Percentiles rank a stretch among this genome's conserved stretches.
Conservation (phyloP, 139 green algal species). For the Trebouxia sp. region DNA sequence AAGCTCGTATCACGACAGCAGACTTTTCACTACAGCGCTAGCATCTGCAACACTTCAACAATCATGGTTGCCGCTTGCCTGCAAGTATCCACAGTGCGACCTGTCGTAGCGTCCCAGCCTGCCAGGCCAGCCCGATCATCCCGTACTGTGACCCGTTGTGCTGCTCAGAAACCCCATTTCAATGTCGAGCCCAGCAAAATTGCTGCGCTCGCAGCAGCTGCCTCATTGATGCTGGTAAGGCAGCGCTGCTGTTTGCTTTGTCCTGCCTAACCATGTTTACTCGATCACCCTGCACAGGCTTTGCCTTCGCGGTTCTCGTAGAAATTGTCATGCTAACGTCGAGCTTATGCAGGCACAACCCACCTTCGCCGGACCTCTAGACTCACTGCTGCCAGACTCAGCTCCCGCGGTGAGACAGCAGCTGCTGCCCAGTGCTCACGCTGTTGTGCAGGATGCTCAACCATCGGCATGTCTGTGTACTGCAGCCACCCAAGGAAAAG, state of each 20-base stretch:
- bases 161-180: neutral
- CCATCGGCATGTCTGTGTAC: too few species aligned
- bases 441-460: slow-evolving; percentile 1
- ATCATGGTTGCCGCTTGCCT: neutral
- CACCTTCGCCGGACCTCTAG: neutral
- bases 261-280: too few species aligned
- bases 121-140: neutral
- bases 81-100: neutral
- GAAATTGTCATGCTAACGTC: too few species aligned
- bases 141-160: neutral
- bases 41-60: neutral
- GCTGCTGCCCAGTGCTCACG: neutral
- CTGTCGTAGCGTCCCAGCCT: neutral
- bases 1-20: neutral
- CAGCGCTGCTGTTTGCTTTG: neutral
- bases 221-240: slow-evolving; percentile 8
- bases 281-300: too few species aligned
- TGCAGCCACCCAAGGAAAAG: slow-evolving; percentile 23
- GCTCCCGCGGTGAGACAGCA: neutral
- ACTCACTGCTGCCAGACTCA: slow-evolving; percentile 1
- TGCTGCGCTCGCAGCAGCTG: slow-evolving; percentile 19
- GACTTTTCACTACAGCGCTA: neutral
- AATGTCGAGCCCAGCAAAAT: neutral
- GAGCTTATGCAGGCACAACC: slow-evolving; percentile 6
- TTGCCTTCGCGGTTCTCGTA: too few species aligned